phyloP scores from a whole-genome alignment of 2,329 filamentous ascomycete species.

The Didymellaceae sp. region DNA sequence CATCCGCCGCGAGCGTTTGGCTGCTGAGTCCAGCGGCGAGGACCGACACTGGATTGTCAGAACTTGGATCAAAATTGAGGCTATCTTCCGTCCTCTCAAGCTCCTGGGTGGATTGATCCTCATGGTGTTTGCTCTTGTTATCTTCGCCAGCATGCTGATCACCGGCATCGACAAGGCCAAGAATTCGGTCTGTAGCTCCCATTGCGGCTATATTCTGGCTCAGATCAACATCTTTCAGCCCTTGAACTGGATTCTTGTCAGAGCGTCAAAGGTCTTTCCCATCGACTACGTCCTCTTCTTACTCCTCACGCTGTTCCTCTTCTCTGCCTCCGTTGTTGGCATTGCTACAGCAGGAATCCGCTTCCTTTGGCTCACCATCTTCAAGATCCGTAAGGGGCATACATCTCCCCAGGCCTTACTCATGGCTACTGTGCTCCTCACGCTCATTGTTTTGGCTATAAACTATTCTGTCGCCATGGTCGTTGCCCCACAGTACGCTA shows the following conservation, averaged over 20 bases:
- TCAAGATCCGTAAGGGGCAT: slow-evolving; percentile 86
- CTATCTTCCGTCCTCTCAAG: slow-evolving; percentile 86
- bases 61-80: slow-evolving; percentile 79
- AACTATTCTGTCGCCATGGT: slow-evolving; percentile 94
- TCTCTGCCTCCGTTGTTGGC: slow-evolving; percentile 85
- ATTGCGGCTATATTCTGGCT: slow-evolving; percentile 90
- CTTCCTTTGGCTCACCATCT: slow-evolving; percentile 93
- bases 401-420: slow-evolving; percentile 92
- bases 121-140: slow-evolving; percentile 73
- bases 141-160: slow-evolving; percentile 92
- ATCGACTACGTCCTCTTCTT: slow-evolving; percentile 92
- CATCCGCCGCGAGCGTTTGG: slow-evolving; percentile 85
- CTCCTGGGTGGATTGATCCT: slow-evolving; percentile 82
- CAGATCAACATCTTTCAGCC: slow-evolving; percentile 93
- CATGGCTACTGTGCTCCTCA: slow-evolving; percentile 88
- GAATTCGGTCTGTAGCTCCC: slow-evolving; percentile 89
- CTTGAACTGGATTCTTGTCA: slow-evolving; percentile 86
- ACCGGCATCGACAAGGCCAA: slow-evolving; percentile 95
- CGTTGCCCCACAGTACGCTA: slow-evolving; percentile 93
- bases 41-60: slow-evolving; percentile 76
- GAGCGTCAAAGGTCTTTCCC: slow-evolving; percentile 83
- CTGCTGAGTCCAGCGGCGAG: slow-evolving; percentile 80
- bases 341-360: slow-evolving; percentile 88
- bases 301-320: slow-evolving; percentile 83
- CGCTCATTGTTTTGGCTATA: slow-evolving; percentile 85